Evolutionary conservation across 129 eudicot genomes (phyloP).

Genomic region (Centrapalus pauciflorus): DNA sequence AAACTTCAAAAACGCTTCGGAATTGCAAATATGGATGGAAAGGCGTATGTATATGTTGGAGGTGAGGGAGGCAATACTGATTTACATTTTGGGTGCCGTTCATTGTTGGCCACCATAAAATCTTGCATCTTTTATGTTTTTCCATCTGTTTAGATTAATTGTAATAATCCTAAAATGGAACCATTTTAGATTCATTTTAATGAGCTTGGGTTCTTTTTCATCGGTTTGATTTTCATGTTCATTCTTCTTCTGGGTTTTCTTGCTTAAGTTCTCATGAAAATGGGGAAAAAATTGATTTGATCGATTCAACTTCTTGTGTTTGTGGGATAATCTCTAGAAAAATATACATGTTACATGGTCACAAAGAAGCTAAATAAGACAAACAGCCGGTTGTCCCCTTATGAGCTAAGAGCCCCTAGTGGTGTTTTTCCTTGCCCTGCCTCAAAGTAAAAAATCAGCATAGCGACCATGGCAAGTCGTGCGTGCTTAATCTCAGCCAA

Average conservation of each 20-base stretch:
- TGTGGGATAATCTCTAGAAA: slow-evolving; percentile 38
- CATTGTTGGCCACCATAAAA: slow-evolving; percentile 2
- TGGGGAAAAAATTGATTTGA: not conserved
- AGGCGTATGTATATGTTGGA: slow-evolving; percentile 89
- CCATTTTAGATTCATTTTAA: not conserved
- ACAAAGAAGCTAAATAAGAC: slow-evolving; percentile 17
- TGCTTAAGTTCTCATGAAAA: not conserved
- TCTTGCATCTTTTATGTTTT: slow-evolving; percentile 11
- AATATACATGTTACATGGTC: slow-evolving; percentile 38
- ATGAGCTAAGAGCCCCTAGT: slow-evolving; percentile 90
- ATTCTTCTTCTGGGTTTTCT: not conserved
- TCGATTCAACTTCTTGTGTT: not conserved
- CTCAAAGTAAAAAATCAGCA: slow-evolving; percentile 90
- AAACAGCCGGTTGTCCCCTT: slow-evolving; percentile 30
- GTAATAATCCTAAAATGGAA: not conserved
- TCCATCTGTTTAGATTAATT: not conserved
- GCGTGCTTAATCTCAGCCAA: slow-evolving; percentile 96
- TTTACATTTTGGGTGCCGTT: not conserved
- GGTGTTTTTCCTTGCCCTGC: slow-evolving; percentile 99
- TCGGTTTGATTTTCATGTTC: not conserved
- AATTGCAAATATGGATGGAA: slow-evolving; percentile 82
- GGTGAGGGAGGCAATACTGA: slow-evolving; percentile 66
- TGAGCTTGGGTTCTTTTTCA: not conserved
- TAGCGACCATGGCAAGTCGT: slow-evolving; percentile 91
- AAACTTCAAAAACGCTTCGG: slow-evolving; percentile 87